A percentile compares a stretch with the other conserved stretches of the same genome.
phyloP scores from a whole-genome alignment of 306 rosid genomes.

The Rosa rugosa region DNA sequence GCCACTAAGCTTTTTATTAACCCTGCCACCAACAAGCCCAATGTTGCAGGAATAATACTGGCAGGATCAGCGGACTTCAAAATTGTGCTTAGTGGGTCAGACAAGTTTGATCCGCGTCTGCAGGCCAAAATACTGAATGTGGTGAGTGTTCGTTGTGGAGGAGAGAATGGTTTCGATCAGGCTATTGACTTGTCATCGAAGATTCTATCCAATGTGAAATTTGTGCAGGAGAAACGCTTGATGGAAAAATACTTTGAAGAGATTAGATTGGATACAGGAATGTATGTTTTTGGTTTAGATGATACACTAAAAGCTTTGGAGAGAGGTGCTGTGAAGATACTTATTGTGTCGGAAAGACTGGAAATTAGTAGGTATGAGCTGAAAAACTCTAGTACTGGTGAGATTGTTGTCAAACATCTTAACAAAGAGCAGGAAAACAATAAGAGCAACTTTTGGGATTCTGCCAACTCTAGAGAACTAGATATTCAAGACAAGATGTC shows the following conservation, averaged over 20 bases:
- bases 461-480: conserved; percentile 4
- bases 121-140: not conserved
- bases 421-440: not conserved
- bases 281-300: not conserved
- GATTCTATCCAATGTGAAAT: not conserved
- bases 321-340: not conserved
- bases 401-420: not conserved
- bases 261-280: not conserved
- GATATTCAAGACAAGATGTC: not conserved
- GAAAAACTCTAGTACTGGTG: not conserved
- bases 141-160: not conserved
- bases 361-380: conserved; percentile 2
- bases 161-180: not conserved
- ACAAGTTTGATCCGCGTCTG: not conserved
- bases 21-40: not conserved
- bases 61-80: conserved; percentile 4
- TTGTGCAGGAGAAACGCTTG: not conserved
- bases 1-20: not conserved
- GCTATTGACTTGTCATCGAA: not conserved
- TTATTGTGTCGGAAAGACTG: not conserved
- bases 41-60: not conserved
- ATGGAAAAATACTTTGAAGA: not conserved
- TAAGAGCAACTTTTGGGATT: not conserved
- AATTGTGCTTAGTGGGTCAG: not conserved
- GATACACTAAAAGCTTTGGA: not conserved